Conservation (phyloP, 202 grass and related monocot species). For the Zoysia matrella region DNA sequence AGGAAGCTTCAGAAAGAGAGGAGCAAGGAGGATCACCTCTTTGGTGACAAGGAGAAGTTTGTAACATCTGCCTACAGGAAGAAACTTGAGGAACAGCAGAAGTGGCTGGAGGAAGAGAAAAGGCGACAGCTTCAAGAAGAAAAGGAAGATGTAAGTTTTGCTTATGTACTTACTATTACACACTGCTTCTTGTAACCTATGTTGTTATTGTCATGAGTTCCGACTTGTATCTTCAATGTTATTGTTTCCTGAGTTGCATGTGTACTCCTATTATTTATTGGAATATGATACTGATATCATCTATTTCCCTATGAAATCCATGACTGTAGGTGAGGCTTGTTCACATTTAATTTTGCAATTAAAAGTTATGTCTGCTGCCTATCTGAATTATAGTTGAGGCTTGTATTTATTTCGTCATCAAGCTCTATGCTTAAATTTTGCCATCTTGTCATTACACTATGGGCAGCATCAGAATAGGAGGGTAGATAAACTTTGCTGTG, state of each 20-base stretch:
- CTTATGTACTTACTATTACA: constrained; percentile 12
- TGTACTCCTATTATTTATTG: background rate
- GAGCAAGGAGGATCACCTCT: constrained; percentile 93
- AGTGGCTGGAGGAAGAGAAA: constrained; percentile 96
- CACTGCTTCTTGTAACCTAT: background rate
- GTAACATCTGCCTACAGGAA: constrained; percentile 91
- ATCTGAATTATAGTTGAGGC: background rate
- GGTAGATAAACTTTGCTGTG: too few species aligned
- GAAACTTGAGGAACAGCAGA: constrained; percentile 88
- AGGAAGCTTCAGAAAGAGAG: constrained; percentile 93
- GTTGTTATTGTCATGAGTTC: too few species aligned
- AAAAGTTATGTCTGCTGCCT: background rate
- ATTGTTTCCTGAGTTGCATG: background rate
- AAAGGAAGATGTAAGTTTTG: constrained; percentile 87
- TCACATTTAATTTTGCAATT: background rate
- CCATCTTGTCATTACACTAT: background rate
- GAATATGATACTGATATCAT: background rate
- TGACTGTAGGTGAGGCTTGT: background rate
- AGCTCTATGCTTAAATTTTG: constrained; percentile 21
- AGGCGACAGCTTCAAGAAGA: constrained; percentile 71
- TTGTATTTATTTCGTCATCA: constrained; percentile 11
- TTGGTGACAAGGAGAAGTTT: constrained; percentile 86
- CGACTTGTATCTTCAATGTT: too few species aligned
- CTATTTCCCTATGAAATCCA: constrained; percentile 3
- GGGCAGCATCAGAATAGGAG: too few species aligned